Evolutionary conservation across 108 stramenopile species (phyloP), one percentile per base, ranked within the genome.

Genomic region (Skeletonema menzelii): DNA sequence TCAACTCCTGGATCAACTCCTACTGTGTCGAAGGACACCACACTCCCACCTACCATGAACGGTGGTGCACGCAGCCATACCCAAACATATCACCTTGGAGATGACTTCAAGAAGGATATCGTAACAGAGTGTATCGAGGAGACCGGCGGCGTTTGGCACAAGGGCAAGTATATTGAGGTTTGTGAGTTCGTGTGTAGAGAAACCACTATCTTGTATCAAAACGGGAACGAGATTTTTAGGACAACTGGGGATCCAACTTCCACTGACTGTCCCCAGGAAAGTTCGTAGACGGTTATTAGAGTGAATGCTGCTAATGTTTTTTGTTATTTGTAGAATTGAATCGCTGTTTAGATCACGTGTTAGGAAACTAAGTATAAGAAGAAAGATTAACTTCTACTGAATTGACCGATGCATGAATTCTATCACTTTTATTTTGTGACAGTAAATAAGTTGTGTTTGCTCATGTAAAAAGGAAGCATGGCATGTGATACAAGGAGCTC

Each of bases 11-110:
- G 35, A 34, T 26, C 57, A 56, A 73, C 72, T 2, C 72, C 72
- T 8, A 73, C 72, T 5, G 72, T 73, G 13, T 73, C 64, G 13
- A 73, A 65, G 38, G 63, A 65, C 3, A 65, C 56, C 49, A 73
- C 72, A 12, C 64, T 56, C 7, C 72, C 72, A 58, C 72, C 72
- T 12, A 73, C 72, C 7, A 20, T n/a, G 40, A 15, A 42, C 11
- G 40, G 40, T 15, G 40, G 40, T 11, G 40, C 14, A n/a, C 40
- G 40, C 15, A 42, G 40, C n/a, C 15, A 15, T 4, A 42, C 15
- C 40, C 40, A 42, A 42, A n/a, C 40, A 4, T 42, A 42, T n/a
- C 40, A 42, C 15, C 40, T 42, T 42, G 40, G 40, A n/a, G 40
- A 42, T 42, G 40, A 42, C 40, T 42, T 42, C 40, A 42, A 15